Base-by-base conservation (phyloP, 306 rosid genomes). In the Gynostemma pentaphyllum region DNA sequence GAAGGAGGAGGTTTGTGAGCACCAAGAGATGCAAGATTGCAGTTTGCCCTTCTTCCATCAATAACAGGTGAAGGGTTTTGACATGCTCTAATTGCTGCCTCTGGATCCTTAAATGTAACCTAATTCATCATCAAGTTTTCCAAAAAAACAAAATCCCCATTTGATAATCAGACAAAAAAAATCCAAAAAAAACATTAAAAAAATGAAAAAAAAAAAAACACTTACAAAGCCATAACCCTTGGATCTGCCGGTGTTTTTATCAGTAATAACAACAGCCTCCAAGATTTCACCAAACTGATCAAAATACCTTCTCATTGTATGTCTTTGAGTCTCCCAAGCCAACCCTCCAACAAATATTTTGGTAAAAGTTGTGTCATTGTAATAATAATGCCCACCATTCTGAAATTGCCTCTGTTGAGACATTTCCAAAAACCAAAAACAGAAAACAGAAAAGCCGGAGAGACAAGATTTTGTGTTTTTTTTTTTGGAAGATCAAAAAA, bases 211-310 rank as follows among this genome's bases (percentile, higher is more conserved):
- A 48, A 19, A 59, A 56, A 51, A 21, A 14, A 62, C n/a, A 56
- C 89, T 79, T 91, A 91, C 98, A 83, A 91, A 91, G 70, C 98
- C 98, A 53, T 91, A 91, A 28, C 98, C 98, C 76, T 91, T 91
- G 83, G 96, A 91, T 84, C 98, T 88, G 59, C 98, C 98, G 39
- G 87, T 83, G 79, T 83, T 75, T 64, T 91, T 91, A 68, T 91
- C 96, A 13, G 95, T 82, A 64, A 91, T 91, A 28, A 91, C 96
- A 77, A 88, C 98, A 82, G 96, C 98, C 62, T 91, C 98, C 39
- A 87, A 67, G 79, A 91, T 91, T 77, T 91, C 95, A 19, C 98
- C 98, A 76, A 91, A 91, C 77, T 85, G 95, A 39, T 91, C 98
- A 76, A 88, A 91, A 64, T 88, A 91, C 78, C 85, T 85, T 27